A percentile compares a stretch with the other conserved stretches of the same genome.
Evolutionary conservation across 2,329 filamentous ascomycete genomes (phyloP).

Genomic region (Arthrobotrys megalospora): DNA sequence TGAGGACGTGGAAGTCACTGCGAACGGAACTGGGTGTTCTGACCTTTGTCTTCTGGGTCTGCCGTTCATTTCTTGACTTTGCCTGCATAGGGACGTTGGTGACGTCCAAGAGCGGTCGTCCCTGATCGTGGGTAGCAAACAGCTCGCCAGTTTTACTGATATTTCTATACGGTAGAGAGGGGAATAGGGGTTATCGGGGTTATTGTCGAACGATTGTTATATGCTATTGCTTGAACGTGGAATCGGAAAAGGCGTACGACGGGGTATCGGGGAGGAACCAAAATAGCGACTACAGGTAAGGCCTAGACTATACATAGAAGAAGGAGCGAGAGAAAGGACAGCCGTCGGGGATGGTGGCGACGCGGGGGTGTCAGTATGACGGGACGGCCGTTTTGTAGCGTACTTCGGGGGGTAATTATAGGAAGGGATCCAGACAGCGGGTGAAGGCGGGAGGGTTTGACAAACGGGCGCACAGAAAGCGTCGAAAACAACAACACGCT

Average conservation of each 20-base stretch:
- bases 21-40: constrained; percentile 26
- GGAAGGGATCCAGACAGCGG: constrained; percentile 40
- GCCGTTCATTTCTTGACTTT: constrained; percentile 74
- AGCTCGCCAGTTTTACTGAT: constrained; percentile 51
- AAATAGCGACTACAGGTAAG: constrained; percentile 14
- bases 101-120: constrained; percentile 59
- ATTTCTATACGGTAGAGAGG: constrained; percentile 13
- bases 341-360: constrained; percentile 39
- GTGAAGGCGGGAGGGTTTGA: constrained; percentile 51
- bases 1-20: background rate
- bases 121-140: constrained; percentile 50
- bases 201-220: constrained; percentile 4
- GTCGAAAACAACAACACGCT: constrained; percentile 25
- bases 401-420: constrained; percentile 35
- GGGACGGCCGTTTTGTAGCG: constrained; percentile 24
- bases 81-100: constrained; percentile 62
- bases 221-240: background rate
- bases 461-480: constrained; percentile 29
- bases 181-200: background rate
- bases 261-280: constrained; percentile 13
- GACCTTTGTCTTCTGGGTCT: constrained; percentile 76
- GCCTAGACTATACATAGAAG: constrained; percentile 30
- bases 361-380: constrained; percentile 28
- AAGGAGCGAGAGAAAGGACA: constrained; percentile 44
- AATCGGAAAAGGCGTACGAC: constrained; percentile 7